Conservation (phyloP, 2,329 filamentous ascomycete species). For the Botryotinia calthae region DNA sequence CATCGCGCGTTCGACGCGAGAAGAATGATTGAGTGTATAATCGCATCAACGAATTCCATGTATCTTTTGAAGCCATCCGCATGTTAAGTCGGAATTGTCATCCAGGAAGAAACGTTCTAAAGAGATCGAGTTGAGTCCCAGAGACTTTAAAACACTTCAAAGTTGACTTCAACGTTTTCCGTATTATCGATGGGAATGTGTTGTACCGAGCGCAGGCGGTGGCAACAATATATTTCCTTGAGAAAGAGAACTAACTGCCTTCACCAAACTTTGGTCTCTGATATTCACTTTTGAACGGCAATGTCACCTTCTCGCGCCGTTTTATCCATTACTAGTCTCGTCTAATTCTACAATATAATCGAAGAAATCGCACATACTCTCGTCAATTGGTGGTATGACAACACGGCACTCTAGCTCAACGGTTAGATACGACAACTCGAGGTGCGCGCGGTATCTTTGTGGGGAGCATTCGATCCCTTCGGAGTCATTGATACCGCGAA, state of each 20-base stretch:
- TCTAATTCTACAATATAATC: background rate
- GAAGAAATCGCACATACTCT: background rate
- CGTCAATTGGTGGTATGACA: constrained; percentile 6
- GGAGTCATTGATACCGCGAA: background rate
- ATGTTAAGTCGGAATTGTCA: background rate
- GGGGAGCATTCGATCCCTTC: constrained; percentile 1
- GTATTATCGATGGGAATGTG: background rate
- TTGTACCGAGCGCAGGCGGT: background rate
- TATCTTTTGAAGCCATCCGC: background rate
- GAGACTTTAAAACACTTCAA: background rate
- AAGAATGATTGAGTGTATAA: background rate
- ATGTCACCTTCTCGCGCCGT: background rate
- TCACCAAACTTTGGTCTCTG: background rate
- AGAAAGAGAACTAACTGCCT: background rate
- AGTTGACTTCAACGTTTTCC: background rate
- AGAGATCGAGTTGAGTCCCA: background rate
- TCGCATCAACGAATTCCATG: background rate
- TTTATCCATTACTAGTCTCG: background rate
- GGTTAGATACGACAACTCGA: background rate
- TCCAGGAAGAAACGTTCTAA: too few relatives aligned
- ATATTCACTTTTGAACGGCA: background rate
- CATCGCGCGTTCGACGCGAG: background rate
- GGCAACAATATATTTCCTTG: background rate
- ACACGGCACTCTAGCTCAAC: background rate
- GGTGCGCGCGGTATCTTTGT: background rate